A percentile compares a stretch with the other conserved stretches of the same genome.
Conservation (phyloP, 2,329 filamentous ascomycete genomes). For the Verticillium nubilum region DNA sequence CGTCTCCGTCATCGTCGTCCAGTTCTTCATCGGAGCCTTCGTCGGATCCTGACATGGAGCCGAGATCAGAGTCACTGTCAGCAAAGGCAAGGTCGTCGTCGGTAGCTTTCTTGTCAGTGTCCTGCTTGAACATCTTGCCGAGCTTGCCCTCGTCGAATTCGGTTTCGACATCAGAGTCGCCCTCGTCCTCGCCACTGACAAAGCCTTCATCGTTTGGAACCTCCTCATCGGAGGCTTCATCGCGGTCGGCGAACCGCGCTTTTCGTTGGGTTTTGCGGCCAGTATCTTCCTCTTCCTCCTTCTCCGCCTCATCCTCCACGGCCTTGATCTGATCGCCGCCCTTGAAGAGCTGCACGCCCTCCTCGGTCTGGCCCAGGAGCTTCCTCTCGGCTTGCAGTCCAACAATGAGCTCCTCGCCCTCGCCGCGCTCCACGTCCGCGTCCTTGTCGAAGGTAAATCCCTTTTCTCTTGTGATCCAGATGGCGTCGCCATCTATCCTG, state of each 20-base stretch:
- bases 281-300: constrained; percentile 41
- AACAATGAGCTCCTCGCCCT: constrained; percentile 93
- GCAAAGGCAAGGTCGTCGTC: constrained; percentile 82
- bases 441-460: constrained; percentile 70
- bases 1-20: constrained; percentile 43
- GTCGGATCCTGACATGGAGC: constrained; percentile 66
- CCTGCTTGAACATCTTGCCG: constrained; percentile 55
- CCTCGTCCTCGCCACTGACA: constrained; percentile 47
- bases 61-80: constrained; percentile 94
- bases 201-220: constrained; percentile 48
- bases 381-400: constrained; percentile 77
- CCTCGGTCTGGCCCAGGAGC: constrained; percentile 75
- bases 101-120: constrained; percentile 42
- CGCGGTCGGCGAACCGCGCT: constrained; percentile 52
- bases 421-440: constrained; percentile 67
- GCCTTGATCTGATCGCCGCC: constrained; percentile 64
- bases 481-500: constrained; percentile 93
- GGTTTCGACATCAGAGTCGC: constrained; percentile 44
- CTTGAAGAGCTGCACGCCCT: constrained; percentile 80
- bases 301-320: constrained; percentile 39
- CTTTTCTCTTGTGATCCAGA: constrained; percentile 74
- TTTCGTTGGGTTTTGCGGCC: constrained; percentile 56
- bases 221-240: constrained; percentile 36
- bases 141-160: constrained; percentile 56
- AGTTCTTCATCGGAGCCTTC: constrained; percentile 38